phyloP scores from a whole-genome alignment of 352 stramenopile genomes.

The Proteromonas lacertae region DNA sequence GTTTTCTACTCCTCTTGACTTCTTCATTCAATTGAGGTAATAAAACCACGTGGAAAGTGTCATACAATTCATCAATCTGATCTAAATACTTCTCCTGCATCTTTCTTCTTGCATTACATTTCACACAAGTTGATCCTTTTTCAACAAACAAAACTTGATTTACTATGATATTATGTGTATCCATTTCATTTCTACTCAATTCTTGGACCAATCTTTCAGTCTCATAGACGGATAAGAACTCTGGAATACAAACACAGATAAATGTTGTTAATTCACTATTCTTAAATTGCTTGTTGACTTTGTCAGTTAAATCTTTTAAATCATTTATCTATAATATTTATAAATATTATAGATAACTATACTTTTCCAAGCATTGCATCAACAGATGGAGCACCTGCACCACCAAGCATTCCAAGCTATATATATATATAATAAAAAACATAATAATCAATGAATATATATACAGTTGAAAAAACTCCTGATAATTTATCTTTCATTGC shows the following conservation, averaged over 20 bases:
- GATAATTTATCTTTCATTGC: constrained; percentile 65
- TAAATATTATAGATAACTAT: constrained; percentile 67
- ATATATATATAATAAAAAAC: constrained; percentile 13
- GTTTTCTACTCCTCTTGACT: too few species aligned
- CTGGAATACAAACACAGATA: constrained; percentile 95
- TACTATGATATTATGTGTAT: constrained; percentile 96
- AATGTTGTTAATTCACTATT: constrained; percentile 92
- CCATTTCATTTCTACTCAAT: constrained; percentile 95
- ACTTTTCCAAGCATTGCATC: constrained; percentile 52
- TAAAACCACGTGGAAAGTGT: constrained; percentile 94
- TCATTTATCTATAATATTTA: constrained; percentile 51
- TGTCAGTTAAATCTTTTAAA: background rate
- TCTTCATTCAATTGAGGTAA: constrained; percentile 93
- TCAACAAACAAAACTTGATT: constrained; percentile 84
- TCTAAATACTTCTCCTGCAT: constrained; percentile 99
- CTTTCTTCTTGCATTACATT: constrained; percentile 72
- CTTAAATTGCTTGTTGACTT: constrained; percentile 87
- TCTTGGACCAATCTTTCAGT: constrained; percentile 94
- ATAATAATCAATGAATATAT: background rate
- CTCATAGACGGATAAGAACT: constrained; percentile 98
- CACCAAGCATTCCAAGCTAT: constrained; percentile 19
- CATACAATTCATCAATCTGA: constrained; percentile 97
- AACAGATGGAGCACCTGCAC: constrained; percentile 2
- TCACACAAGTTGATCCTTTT: constrained; percentile 17
- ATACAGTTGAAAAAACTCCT: constrained; percentile 34